Percentiles rank a stretch among this genome's conserved stretches.
These are phyloP conservation scores for Clarireedia sp. DNA, from an alignment of 2,329 filamentous ascomycete genomes.

Conservation along the genomic window DNA sequence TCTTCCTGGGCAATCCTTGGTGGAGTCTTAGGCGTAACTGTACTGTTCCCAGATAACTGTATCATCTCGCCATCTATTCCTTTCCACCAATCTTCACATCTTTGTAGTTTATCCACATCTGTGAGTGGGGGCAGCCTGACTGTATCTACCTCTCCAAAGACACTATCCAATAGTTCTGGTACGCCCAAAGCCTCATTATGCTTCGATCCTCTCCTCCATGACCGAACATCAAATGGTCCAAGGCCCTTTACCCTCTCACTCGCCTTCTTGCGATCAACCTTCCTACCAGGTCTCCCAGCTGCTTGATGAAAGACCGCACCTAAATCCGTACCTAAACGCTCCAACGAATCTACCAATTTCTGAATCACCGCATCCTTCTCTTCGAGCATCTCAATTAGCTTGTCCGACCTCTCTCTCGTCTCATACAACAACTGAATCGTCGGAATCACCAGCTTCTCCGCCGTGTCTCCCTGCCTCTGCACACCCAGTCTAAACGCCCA, in stretches of 20 bases:
- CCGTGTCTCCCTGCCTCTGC: slow-evolving; percentile 32
- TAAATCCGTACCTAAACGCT: slow-evolving; percentile 42
- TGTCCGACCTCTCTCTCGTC: slow-evolving; percentile 31
- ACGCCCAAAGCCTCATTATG: slow-evolving; percentile 12
- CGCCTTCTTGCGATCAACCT: slow-evolving; percentile 32
- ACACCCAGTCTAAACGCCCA: slow-evolving; percentile 55
- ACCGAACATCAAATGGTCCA: slow-evolving; percentile 34
- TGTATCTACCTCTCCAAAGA: slow-evolving; percentile 14
- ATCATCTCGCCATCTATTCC: slow-evolving; percentile 22
- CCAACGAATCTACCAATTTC: slow-evolving; percentile 45
- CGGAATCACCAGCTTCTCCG: slow-evolving; percentile 39
- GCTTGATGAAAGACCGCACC: slow-evolving; percentile 42
- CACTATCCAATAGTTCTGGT: slow-evolving; percentile 15
- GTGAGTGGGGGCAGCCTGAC: not conserved
- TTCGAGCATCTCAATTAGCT: slow-evolving; percentile 38
- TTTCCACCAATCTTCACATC: slow-evolving; percentile 23
- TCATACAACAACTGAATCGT: slow-evolving; percentile 37
- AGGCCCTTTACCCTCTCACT: slow-evolving; percentile 38
- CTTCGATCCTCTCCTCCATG: slow-evolving; percentile 17
- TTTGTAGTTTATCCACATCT: not conserved
- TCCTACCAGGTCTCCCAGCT: slow-evolving; percentile 30
- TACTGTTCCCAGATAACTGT: slow-evolving; percentile 13
- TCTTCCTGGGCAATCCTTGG: not conserved
- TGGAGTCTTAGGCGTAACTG: not conserved
- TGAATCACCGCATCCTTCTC: slow-evolving; percentile 49